These are phyloP conservation scores for Nyctanthes arbortristis DNA, from an alignment of 257 asterid species.

Conservation along the genomic window DNA sequence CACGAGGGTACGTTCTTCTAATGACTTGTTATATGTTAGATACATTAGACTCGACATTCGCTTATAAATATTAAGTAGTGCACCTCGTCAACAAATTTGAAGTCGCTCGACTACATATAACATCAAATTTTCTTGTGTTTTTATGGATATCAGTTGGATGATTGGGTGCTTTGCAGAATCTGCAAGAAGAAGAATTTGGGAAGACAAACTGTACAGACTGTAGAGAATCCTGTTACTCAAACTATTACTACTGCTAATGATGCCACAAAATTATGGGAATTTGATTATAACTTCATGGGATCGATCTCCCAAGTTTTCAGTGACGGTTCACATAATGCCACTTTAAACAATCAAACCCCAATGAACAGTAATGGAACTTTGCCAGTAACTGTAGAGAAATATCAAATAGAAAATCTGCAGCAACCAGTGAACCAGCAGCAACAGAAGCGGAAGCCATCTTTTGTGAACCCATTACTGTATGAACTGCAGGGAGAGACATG, in stretches of 20 bases:
- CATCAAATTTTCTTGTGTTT: neutral
- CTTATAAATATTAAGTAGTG: too few relatives aligned
- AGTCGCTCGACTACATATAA: too few relatives aligned
- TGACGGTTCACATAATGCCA: slow-evolving; percentile 36
- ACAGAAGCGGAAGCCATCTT: slow-evolving; percentile 6
- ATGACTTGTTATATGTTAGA: neutral
- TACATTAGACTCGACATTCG: too few relatives aligned
- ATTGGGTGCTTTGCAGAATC: slow-evolving; percentile 95
- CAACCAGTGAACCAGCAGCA: slow-evolving; percentile 37
- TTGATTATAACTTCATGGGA: slow-evolving; percentile 53
- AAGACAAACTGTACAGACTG: slow-evolving; percentile 29
- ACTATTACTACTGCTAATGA: slow-evolving; percentile 15
- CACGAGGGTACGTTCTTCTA: slow-evolving; percentile 78
- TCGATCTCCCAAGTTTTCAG: slow-evolving; percentile 58
- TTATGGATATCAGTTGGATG: slow-evolving; percentile 66
- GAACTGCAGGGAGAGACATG: slow-evolving; percentile 36
- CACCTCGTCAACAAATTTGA: too few relatives aligned
- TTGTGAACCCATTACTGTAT: slow-evolving; percentile 41
- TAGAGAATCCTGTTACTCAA: slow-evolving; percentile 40
- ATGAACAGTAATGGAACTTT: slow-evolving; percentile 18
- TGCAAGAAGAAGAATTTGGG: slow-evolving; percentile 75
- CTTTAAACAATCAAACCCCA: slow-evolving; percentile 34
- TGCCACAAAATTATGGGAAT: slow-evolving; percentile 45
- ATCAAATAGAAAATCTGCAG: slow-evolving; percentile 27
- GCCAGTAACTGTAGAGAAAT: slow-evolving; percentile 5